Conservation (phyloP, 768 basidiomycete genomes). For the Termitomyces sp. region DNA sequence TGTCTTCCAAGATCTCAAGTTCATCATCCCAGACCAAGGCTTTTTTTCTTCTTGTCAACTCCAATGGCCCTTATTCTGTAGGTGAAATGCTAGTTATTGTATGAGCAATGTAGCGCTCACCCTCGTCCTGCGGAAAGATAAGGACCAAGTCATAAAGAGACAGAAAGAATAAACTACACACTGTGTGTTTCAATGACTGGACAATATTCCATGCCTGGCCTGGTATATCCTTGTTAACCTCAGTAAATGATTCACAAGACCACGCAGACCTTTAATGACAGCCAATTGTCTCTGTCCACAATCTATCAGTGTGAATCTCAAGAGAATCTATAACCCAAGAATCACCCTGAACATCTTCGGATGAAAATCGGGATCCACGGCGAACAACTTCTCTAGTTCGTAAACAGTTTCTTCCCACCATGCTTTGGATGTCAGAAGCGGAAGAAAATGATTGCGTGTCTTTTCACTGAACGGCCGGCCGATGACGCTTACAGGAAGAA, state of each 20-base stretch:
- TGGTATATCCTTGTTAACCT: constrained; percentile 11
- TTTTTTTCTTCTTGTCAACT: constrained; percentile 78
- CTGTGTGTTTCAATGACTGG: constrained; percentile 73
- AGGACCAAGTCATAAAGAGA: constrained; percentile 1
- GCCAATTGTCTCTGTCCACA: constrained; percentile 70
- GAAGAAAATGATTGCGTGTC: constrained; percentile 78
- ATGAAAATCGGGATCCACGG: constrained; percentile 81
- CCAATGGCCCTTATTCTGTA: constrained; percentile 65
- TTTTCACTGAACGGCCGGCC: constrained; percentile 82
- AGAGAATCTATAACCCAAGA: not conserved
- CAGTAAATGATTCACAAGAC: not conserved
- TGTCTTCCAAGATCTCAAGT: constrained; percentile 64
- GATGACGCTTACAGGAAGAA: constrained; percentile 79
- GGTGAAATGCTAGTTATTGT: constrained; percentile 6
- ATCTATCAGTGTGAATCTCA: not conserved
- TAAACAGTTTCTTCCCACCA: constrained; percentile 92
- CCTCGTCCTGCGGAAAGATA: constrained; percentile 58
- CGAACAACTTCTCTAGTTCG: constrained; percentile 71
- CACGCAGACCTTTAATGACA: constrained; percentile 68
- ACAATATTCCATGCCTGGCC: constrained; percentile 89
- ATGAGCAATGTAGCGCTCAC: constrained; percentile 27
- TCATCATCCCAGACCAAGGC: constrained; percentile 86
- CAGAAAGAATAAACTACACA: constrained; percentile 31
- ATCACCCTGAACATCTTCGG: constrained; percentile 81
- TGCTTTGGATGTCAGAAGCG: constrained; percentile 71